Evolutionary conservation across 768 basidiomycete species (phyloP).

Genomic region (Boletus huronensis): DNA sequence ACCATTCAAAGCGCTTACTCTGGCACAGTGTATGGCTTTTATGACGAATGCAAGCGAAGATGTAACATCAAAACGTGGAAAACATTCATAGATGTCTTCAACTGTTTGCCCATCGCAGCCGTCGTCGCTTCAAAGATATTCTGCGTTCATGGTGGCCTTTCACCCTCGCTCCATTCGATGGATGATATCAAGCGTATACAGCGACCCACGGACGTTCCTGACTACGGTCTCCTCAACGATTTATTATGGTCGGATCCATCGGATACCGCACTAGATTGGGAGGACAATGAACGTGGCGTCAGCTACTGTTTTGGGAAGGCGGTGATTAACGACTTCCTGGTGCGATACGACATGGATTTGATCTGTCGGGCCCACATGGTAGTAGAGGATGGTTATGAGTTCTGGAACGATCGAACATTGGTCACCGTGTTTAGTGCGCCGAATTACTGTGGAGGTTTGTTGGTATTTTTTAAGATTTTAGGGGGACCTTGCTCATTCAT

Average conservation of each 20-base stretch:
- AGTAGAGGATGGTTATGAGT: constrained; percentile 98
- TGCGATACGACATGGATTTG: constrained; percentile 96
- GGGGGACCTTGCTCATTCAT: constrained; percentile 15
- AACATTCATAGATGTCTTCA: constrained; percentile 99
- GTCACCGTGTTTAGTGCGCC: constrained; percentile 99
- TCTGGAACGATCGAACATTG: constrained; percentile 98
- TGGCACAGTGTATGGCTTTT: constrained; percentile 90
- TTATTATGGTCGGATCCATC: constrained; percentile 98
- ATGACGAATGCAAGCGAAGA: constrained; percentile 99
- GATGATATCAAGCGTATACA: constrained; percentile 98
- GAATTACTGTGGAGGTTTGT: constrained; percentile 92
- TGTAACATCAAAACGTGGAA: constrained; percentile 99
- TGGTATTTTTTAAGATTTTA: not conserved
- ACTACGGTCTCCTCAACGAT: constrained; percentile 96
- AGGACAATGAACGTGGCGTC: constrained; percentile 98
- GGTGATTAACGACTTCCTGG: constrained; percentile 94
- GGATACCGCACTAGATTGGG: constrained; percentile 97
- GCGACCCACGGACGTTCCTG: constrained; percentile 96
- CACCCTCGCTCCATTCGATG: constrained; percentile 91
- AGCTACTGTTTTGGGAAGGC: constrained; percentile 99
- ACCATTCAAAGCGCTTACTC: constrained; percentile 18
- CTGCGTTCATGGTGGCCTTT: constrained; percentile 96
- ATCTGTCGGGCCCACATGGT: constrained; percentile 99
- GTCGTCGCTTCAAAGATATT: constrained; percentile 99
- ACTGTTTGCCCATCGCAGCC: constrained; percentile 96